phyloP scores from a whole-genome alignment of 352 stramenopile genomes.

The Globisporangium cylindrosporum region DNA sequence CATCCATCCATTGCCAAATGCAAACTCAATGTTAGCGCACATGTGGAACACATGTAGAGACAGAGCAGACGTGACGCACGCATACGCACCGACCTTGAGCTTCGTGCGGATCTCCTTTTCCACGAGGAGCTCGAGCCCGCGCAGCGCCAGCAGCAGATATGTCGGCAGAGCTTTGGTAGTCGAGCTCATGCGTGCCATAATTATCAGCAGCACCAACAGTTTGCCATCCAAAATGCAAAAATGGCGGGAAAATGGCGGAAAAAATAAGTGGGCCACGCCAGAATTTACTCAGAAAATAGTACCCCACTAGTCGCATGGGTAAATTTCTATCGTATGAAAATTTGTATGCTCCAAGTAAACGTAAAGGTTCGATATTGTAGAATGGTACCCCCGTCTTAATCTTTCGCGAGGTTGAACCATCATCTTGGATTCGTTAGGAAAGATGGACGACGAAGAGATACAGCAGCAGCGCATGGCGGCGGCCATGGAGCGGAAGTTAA shows the following conservation, averaged over 20 bases:
- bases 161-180: slow-evolving; percentile 17
- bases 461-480: not conserved
- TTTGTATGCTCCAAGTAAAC: not conserved
- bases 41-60: too few relatives aligned
- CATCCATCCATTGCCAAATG: slow-evolving; percentile 5
- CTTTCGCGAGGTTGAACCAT: slow-evolving; percentile 4
- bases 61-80: too few relatives aligned
- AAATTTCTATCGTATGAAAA: not conserved
- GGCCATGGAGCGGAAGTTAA: slow-evolving; percentile 10
- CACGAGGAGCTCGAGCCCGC: slow-evolving; percentile 67
- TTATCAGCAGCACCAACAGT: slow-evolving; percentile 3
- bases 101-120: slow-evolving; percentile 68
- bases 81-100: slow-evolving; percentile 33
- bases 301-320: not conserved
- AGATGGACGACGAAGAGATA: slow-evolving; percentile 5
- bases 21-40: not conserved
- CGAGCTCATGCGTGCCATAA: not conserved
- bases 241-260: too few relatives aligned
- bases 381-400: slow-evolving; percentile 4
- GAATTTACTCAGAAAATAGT: slow-evolving; percentile 6
- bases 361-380: not conserved
- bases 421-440: not conserved
- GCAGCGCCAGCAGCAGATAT: slow-evolving; percentile 78
- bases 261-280: slow-evolving; percentile 2
- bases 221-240: not conserved